These are phyloP conservation scores for Micromonas pusilla DNA, from an alignment of 139 green algal genomes.

Conservation along the genomic window DNA sequence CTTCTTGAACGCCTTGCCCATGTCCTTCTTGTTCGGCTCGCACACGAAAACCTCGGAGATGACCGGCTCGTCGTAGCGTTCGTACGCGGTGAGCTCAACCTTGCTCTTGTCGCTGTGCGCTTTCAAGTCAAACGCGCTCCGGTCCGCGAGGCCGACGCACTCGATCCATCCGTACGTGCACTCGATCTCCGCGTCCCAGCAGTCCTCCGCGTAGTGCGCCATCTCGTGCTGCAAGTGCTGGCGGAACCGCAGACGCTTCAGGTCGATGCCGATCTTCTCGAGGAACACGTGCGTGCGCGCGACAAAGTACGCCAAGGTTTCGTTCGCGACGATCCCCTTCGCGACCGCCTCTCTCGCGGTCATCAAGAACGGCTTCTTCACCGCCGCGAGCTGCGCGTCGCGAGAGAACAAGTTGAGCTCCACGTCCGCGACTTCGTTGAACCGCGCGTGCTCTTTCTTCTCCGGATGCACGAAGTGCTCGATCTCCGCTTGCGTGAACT, in stretches of 20 bases:
- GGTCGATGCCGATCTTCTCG: conserved; percentile 70
- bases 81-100: conserved; percentile 70
- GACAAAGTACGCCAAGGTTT: conserved; percentile 99
- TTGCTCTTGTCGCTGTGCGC: conserved; percentile 57
- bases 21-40: conserved; percentile 72
- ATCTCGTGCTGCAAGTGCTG: conserved; percentile 96
- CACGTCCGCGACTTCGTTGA: conserved; percentile 65
- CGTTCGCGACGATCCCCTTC: conserved; percentile 88
- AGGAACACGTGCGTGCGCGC: conserved; percentile 93
- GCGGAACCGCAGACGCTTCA: conserved; percentile 77
- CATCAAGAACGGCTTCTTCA: conserved; percentile 74
- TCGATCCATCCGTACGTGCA: conserved; percentile 96
- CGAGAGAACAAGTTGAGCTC: conserved; percentile 84
- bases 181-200: conserved; percentile 96
- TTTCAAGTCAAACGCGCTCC: conserved; percentile 86
- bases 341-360: conserved; percentile 73
- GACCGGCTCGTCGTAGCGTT: conserved; percentile 73
- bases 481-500: conserved; percentile 99
- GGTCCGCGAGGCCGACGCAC: conserved; percentile 93
- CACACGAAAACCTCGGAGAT: conserved; percentile 63
- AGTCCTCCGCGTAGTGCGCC: conserved; percentile 85
- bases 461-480: conserved; percentile 96
- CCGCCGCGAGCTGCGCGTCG: conserved; percentile 73
- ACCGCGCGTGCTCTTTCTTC: conserved; percentile 91
- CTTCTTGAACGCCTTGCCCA: conserved; percentile 84